A percentile compares a stretch with the other conserved stretches of the same genome.
Conservation (phyloP, 768 basidiomycete species). For the Hysterangium stoloniferum region DNA sequence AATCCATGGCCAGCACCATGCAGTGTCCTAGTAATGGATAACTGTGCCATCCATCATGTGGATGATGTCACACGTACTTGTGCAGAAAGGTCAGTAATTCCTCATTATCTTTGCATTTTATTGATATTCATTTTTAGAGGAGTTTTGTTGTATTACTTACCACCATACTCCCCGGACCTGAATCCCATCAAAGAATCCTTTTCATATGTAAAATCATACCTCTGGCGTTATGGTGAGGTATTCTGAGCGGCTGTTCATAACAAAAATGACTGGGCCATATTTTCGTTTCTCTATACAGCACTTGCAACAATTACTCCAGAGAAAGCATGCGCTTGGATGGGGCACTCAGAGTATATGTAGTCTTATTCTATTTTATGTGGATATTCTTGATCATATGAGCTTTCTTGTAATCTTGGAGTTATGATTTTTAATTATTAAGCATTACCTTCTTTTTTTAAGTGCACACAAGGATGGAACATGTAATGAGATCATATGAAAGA, state of each 20-base stretch:
- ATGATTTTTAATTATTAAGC: too few species aligned
- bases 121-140: background rate
- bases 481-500: too few species aligned
- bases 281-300: background rate
- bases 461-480: too few species aligned
- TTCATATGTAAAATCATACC: slow-evolving; percentile 20
- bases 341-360: slow-evolving; percentile 20
- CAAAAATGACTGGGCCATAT: background rate
- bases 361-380: too few species aligned
- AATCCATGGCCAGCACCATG: slow-evolving; percentile 28
- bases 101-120: too few species aligned
- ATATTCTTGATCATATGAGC: too few species aligned
- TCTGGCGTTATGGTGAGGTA: slow-evolving; percentile 8
- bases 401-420: too few species aligned
- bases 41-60: slow-evolving; percentile 35
- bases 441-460: too few species aligned
- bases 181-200: slow-evolving; percentile 28
- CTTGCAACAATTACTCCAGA: background rate
- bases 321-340: slow-evolving; percentile 1
- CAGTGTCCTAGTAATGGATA: slow-evolving; percentile 34
- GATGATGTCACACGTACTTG: slow-evolving; percentile 21
- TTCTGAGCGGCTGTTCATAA: background rate
- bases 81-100: background rate
- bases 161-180: slow-evolving; percentile 26
- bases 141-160: slow-evolving; percentile 17